Evolutionary conservation across 2,329 filamentous ascomycete species (phyloP).

Genomic region (Talaromyces funiculosus): DNA sequence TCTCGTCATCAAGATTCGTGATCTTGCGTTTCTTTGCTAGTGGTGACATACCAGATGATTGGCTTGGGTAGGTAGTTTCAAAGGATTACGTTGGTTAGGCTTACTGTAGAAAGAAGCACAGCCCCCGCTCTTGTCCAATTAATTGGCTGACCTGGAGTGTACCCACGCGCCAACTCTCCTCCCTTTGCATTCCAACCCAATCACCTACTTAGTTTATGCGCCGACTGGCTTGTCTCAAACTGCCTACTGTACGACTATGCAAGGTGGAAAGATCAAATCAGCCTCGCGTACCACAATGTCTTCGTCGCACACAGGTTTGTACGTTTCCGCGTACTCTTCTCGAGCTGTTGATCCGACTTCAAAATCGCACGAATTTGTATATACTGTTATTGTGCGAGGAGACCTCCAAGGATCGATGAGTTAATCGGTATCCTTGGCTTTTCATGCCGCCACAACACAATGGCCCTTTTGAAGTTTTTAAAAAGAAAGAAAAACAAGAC

Average conservation of each 20-base stretch:
- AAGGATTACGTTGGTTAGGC: background rate
- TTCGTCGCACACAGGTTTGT: background rate
- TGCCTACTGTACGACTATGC: background rate
- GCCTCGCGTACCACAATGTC: background rate
- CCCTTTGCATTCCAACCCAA: background rate
- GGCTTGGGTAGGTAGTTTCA: background rate
- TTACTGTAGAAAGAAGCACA: background rate
- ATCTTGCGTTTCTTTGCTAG: background rate
- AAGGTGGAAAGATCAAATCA: background rate
- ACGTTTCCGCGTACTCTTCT: background rate
- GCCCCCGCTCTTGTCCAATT: background rate
- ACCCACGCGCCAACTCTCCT: background rate
- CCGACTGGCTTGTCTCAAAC: background rate
- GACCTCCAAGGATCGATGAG: background rate
- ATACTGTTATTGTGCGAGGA: background rate
- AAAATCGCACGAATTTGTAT: background rate
- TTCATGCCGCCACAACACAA: background rate
- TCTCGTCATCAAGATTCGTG: background rate
- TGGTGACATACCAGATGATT: background rate
- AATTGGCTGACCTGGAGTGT: slow-evolving; percentile 2
- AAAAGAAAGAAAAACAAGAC: background rate
- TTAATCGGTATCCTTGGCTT: background rate
- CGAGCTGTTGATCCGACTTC: background rate
- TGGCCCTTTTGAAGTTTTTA: background rate
- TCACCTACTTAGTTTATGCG: background rate